Base-by-base conservation (phyloP, 441 rosid genomes). In the Codiaeum variegatum region DNA sequence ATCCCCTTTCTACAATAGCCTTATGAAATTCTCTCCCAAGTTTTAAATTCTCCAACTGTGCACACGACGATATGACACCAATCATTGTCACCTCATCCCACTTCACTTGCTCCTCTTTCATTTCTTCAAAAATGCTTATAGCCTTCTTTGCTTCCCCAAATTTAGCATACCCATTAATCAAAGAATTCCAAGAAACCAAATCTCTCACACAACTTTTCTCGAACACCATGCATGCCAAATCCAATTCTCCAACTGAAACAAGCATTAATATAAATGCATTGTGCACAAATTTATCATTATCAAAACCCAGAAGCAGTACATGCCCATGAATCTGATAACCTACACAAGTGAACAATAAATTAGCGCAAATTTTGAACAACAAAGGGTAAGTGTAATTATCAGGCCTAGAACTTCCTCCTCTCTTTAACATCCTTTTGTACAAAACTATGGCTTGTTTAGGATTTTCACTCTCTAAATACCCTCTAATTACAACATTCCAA, bases 81-180 rank as follows among this genome's bases (percentile, higher is more conserved):
- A 94, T 87, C 97, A 90, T 90, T 0, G 97, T 94, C 77, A 90
- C 95, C 81, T 88, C 90, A 77, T 92, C 97, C 0, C 90, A 85
- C 67, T 58, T 49, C 40, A 87, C 73, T 54, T 86, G 86, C 78
- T 85, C 83, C 69, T 66, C 75, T 67, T 80, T 80, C 94, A 94
- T 89, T 67, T 75, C 65, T 67, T 72, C 71, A 79, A 81, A 92
- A 62, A 83, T 72, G 34, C 59, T 13, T 19, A 94, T 49, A 1
- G 97, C 95, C 66, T 80, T 83, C 63, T 65, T 76, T 0, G 87
- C 81, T 26, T 75, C 31, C 2, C 91, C 90, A 67, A 82, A 70
- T 79, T 82, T 88, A 76, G 81, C 88, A 73, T 83, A 90, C 66
- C 98, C 98, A 77, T 84, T 86, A 77, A 92, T 92, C 89, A 94